Evolutionary conservation across 2,329 filamentous ascomycete genomes (phyloP), one percentile per base, ranked within the genome.

Genomic region (Aspergillus hiratsukae): DNA sequence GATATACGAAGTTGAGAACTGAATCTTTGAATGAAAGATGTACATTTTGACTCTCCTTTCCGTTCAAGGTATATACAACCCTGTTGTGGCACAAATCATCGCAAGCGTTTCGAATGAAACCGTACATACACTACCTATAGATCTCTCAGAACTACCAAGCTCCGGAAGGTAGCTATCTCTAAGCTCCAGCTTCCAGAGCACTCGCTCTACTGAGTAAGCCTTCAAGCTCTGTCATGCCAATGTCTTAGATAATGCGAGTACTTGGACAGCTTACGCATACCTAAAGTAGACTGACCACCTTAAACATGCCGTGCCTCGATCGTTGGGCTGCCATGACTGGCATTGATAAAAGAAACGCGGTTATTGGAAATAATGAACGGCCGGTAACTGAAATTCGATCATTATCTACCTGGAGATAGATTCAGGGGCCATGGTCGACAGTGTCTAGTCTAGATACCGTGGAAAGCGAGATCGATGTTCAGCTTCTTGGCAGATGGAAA

Each of bases 401-500:
- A 14, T 17, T 17, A 27, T 6, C 25, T 27, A 7, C 49, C 28
- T 25, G 25, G 40, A 31, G 41, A 51, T 11, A 40, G 19, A 28
- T 55, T 49, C 41, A 46, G 51, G 35, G 35, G 45, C 51, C 51
- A 46, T 55, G 57, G 56, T 51, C 58, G 56, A 61, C 23, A 59
- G 62, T 46, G 61, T 56, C 17, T 49, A 63, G 61, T 56, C 17
- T 49, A 63, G 23, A 23, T 3, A 23, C 56, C 17, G 19, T 51
- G 48, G 29, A 51, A 58, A 52, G 48, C 40, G 53, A 53, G 51
- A 53, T 43, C 54, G 48, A 60, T 49, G 29, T 19, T 51, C 11
- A 23, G 29, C n/a, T 19, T 50, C 58, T 64, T 64, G 62, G 60
- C 59, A 57, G 58, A 61, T 58, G 66, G 88, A 91, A 65, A 87